phyloP scores from a whole-genome alignment of 371 early-diverging fungal species.

The Syncephalis fuscata region DNA sequence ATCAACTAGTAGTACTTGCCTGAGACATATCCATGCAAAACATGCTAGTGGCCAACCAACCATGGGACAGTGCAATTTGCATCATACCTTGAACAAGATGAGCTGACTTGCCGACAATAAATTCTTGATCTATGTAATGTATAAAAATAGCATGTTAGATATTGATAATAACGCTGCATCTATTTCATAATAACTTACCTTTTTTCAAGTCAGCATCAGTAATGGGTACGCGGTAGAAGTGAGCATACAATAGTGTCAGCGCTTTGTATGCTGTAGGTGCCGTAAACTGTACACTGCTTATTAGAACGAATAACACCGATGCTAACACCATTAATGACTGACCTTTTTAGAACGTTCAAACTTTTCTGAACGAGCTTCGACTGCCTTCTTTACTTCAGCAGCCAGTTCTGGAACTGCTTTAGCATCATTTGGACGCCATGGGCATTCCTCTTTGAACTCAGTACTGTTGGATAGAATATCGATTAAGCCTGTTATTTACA shows the following conservation, averaged over 20 bases:
- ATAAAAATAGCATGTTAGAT: no score
- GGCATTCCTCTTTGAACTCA: slow-evolving; percentile 49
- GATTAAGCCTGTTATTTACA: slow-evolving; percentile 30
- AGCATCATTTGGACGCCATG: slow-evolving; percentile 29
- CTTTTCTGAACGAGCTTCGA: slow-evolving; percentile 38
- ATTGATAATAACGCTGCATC: not conserved
- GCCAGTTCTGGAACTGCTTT: slow-evolving; percentile 25
- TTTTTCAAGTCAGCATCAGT: slow-evolving; percentile 30
- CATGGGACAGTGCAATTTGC: slow-evolving; percentile 73
- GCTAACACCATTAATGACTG: no score
- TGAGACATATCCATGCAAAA: slow-evolving; percentile 58
- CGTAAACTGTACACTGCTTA: slow-evolving; percentile 9
- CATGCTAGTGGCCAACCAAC: slow-evolving; percentile 48
- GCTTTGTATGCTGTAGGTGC: slow-evolving; percentile 47
- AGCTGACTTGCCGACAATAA: slow-evolving; percentile 48
- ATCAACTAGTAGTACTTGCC: slow-evolving; percentile 12
- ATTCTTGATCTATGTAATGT: slow-evolving; percentile 38
- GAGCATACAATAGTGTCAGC: slow-evolving; percentile 63
- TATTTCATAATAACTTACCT: slow-evolving; percentile 8
- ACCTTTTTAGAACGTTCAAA: slow-evolving; percentile 26
- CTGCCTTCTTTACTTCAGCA: slow-evolving; percentile 29
- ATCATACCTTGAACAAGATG: slow-evolving; percentile 66
- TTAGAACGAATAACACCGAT: no score
- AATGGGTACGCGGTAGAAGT: slow-evolving; percentile 58
- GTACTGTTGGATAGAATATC: slow-evolving; percentile 45